phyloP scores from a whole-genome alignment of 2,329 filamentous ascomycete species.

The Cladosporium sp. region DNA sequence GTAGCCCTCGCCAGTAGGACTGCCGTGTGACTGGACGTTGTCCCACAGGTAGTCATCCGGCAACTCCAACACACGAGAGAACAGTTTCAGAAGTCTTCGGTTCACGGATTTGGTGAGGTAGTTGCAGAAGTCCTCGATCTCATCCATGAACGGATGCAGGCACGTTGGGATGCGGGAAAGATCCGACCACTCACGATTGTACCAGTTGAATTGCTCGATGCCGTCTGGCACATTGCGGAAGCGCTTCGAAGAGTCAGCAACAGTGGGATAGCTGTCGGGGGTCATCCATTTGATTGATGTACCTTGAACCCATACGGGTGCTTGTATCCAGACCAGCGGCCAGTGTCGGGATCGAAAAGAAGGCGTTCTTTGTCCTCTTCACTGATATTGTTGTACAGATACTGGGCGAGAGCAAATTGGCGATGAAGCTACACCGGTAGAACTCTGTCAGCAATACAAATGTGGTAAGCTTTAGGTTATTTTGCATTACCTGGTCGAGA shows the following conservation, averaged over 20 bases:
- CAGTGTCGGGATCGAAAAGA: constrained; percentile 45
- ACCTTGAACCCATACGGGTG: constrained; percentile 39
- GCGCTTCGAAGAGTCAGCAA: constrained; percentile 21
- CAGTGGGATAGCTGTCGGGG: constrained; percentile 5
- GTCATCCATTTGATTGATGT: constrained; percentile 18
- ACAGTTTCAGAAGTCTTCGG: constrained; percentile 34
- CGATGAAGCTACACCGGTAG: constrained; percentile 39
- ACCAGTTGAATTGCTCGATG: constrained; percentile 55
- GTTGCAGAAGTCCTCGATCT: constrained; percentile 44
- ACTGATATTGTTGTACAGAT: constrained; percentile 47
- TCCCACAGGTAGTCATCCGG: constrained; percentile 43
- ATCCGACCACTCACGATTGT: constrained; percentile 44
- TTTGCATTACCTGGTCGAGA: constrained; percentile 33
- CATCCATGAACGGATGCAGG: constrained; percentile 48
- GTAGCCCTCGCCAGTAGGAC: constrained; percentile 42
- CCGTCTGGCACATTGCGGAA: constrained; percentile 43
- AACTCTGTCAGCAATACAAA: neutral
- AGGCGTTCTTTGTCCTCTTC: constrained; percentile 48
- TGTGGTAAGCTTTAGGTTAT: too few species aligned
- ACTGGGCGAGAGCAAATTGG: constrained; percentile 49
- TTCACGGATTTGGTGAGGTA: constrained; percentile 49
- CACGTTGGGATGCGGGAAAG: constrained; percentile 43
- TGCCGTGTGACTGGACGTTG: constrained; percentile 40
- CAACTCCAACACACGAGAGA: constrained; percentile 43
- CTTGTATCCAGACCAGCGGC: constrained; percentile 50